Evolutionary conservation across 345 rosid genomes (phyloP).

Genomic region (Mangifera indica): DNA sequence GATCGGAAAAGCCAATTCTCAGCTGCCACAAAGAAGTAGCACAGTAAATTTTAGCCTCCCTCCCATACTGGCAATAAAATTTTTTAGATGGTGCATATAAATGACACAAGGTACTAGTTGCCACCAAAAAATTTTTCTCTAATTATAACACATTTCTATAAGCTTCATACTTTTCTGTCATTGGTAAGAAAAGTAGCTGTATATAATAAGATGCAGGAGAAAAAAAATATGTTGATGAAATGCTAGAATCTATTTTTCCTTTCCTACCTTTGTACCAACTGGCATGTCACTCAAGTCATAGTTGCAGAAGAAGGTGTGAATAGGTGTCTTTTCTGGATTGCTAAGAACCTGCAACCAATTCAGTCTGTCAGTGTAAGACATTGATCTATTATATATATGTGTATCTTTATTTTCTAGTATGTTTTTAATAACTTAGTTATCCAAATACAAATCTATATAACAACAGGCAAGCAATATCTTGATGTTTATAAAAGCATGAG

Average conservation of each 20-base stretch:
- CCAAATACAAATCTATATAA: neutral
- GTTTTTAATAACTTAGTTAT: neutral
- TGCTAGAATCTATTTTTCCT: conserved; percentile 4
- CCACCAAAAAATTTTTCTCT: neutral
- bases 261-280: conserved; percentile 56
- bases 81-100: neutral
- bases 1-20: neutral
- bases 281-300: conserved; percentile 76
- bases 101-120: neutral
- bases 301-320: conserved; percentile 64
- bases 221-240: neutral
- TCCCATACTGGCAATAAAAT: neutral
- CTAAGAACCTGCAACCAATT: conserved; percentile 55
- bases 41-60: neutral
- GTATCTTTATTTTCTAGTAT: neutral
- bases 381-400: neutral
- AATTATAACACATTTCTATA: neutral
- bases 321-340: conserved; percentile 69
- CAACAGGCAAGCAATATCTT: neutral
- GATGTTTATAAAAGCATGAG: neutral
- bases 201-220: neutral
- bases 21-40: neutral
- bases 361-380: neutral
- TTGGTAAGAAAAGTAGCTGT: neutral
- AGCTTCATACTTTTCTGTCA: neutral